Conservation (phyloP, 2,329 filamentous ascomycete genomes). For the Nemania sp. region DNA sequence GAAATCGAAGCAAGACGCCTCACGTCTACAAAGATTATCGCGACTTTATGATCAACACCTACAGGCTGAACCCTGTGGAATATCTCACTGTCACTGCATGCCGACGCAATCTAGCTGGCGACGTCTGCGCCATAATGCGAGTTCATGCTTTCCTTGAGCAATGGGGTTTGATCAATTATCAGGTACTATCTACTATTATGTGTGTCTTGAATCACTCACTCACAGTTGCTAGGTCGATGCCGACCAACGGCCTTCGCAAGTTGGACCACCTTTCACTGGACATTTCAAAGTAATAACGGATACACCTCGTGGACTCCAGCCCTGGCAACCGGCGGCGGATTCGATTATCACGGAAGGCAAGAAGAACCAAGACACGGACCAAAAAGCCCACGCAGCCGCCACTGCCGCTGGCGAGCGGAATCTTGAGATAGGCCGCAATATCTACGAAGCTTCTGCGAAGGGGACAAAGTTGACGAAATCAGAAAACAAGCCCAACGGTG, state of each 20-base stretch:
- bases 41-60: constrained; percentile 99
- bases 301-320: constrained; percentile 90
- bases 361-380: constrained; percentile 70
- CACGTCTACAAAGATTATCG: constrained; percentile 98
- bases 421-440: constrained; percentile 90
- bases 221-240: constrained; percentile 76
- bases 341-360: constrained; percentile 66
- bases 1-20: constrained; percentile 97
- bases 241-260: constrained; percentile 90
- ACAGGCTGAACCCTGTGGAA: constrained; percentile 91
- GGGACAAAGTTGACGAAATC: constrained; percentile 69
- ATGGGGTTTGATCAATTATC: constrained; percentile 98
- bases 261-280: constrained; percentile 94
- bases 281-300: constrained; percentile 97
- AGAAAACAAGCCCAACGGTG: constrained; percentile 76
- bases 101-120: constrained; percentile 89
- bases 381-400: constrained; percentile 66
- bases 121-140: constrained; percentile 98
- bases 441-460: constrained; percentile 91
- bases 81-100: constrained; percentile 98
- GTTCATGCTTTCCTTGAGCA: constrained; percentile 98
- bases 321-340: constrained; percentile 88
- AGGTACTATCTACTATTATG: constrained; percentile 60
- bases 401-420: constrained; percentile 80
- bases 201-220: constrained; percentile 25